Base-by-base conservation (phyloP, 2,329 filamentous ascomycete genomes). In the Calonectria honghensis region DNA sequence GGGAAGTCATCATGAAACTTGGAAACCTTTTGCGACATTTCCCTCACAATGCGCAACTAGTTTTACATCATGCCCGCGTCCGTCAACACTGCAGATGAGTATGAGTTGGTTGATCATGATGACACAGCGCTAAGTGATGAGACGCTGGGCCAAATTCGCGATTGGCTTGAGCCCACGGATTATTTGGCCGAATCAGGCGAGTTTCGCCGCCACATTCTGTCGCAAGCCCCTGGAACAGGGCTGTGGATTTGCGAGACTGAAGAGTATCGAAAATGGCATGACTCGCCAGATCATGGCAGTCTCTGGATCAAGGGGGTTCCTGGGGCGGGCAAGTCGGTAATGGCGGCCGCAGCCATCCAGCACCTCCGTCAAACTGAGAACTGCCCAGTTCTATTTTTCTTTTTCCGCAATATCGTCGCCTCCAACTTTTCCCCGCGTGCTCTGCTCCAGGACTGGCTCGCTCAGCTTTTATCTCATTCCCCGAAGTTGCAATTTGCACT, bases 121-220 rank as follows among this genome's bases (percentile, higher is more conserved):
- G 78, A 80, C 0, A 65, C 73, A 1, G 52, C 76, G 1, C 4
- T 77, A 11, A 76, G 64, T n/a, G 72, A 76, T 1, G 74, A 77
- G 31, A 10, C 52, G 2, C n/a, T 81, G 35, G 73, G 70, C 20
- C 14, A 69, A 16, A 63, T 81, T 37, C 75, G 78, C n/a, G 59
- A 79, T 13, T 82, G 81, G 81, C 79, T 82, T 3, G 73, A 82
- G 35, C 81, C 81, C 0, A 82, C 80, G 2, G 79, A 82, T 35
- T 82, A 82, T 39, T 74, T 81, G 2, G 77, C 79, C 2, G 79
- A 80, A 1, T 80, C 78, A 5, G 76, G 79, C 20, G 81, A 82
- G 41, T 82, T 78, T 50, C 77, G 77, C 2, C 77, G 79, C 6
- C 81, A 82, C 57, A 71, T 81, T 0, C 45, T 73, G 2, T 80